phyloP scores from a whole-genome alignment of 768 basidiomycete species.

The Lactarius deliciosus region DNA sequence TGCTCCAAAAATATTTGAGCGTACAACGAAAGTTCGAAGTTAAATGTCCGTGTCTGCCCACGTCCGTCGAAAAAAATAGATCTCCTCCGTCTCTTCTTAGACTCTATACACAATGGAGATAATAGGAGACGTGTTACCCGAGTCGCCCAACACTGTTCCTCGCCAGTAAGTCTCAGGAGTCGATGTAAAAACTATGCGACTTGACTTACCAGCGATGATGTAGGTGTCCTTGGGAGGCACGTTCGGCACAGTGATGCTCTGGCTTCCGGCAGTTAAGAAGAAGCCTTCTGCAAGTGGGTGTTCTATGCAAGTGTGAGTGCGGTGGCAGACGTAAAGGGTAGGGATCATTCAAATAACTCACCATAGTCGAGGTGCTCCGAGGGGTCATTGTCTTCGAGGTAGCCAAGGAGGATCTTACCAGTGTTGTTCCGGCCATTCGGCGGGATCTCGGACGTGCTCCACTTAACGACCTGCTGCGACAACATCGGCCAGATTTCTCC shows the following conservation, averaged over 20 bases:
- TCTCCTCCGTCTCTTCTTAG: background rate
- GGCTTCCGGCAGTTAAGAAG: background rate
- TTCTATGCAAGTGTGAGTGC: background rate
- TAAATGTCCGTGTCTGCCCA: slow-evolving; percentile 5
- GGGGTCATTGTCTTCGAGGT: background rate
- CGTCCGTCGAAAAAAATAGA: slow-evolving; percentile 4
- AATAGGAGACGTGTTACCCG: slow-evolving; percentile 39
- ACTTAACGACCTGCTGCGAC: slow-evolving; percentile 9
- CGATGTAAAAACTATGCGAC: background rate
- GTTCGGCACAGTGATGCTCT: background rate
- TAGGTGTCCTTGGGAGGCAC: background rate
- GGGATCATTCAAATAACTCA: slow-evolving; percentile 2
- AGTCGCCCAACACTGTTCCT: slow-evolving; percentile 48
- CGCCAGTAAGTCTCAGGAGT: background rate
- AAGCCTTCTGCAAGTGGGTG: background rate
- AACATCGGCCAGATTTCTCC: background rate
- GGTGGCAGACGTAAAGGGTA: background rate
- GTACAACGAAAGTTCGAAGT: slow-evolving; percentile 4
- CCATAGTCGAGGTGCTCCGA: slow-evolving; percentile 18
- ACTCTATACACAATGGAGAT: slow-evolving; percentile 33
- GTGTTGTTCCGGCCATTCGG: background rate
- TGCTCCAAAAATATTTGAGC: background rate
- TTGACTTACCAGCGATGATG: slow-evolving; percentile 20
- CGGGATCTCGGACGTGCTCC: slow-evolving; percentile 12
- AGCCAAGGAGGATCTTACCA: slow-evolving; percentile 20